Evolutionary conservation across 1,139 yeast species (phyloP), one percentile per base, ranked within the genome.

Genomic region (Insectozyma bohioensis): DNA sequence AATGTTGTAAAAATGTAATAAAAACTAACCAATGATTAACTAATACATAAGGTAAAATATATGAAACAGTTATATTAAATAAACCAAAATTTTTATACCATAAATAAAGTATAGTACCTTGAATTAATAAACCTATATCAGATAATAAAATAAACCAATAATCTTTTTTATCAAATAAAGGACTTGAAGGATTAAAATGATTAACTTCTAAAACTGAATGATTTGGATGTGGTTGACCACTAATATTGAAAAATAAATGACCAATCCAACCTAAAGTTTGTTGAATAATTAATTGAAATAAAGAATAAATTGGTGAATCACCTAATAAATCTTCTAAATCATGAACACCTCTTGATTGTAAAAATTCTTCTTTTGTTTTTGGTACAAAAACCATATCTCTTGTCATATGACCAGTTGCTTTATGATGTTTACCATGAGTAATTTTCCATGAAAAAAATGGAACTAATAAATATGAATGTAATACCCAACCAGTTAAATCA

Each of bases 11-110:
- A 51, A 58, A 77, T 20, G 83, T 77, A 43, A 77, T 75, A 48
- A 77, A 75, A 22, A 76, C 83, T 47, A 77, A 62, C 83, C 83
- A 77, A 55, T 77, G 82, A 64, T 77, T 77, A 36, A 75, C 78
- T 52, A 69, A 73, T 27, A 75, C 38, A 58, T 74, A 77, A 26
- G 83, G 83, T 33, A 77, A 39, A 40, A 73, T 59, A 75, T 78
- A 77, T 56, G 72, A 68, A 34, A 74, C 62, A 37, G 70, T 43
- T 44, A 71, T 52, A 49, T 65, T 63, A 62, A 74, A 75, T 17
- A 52, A 51, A 28, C 81, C 80, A 49, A 63, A 72, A 36, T 51
- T 48, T 46, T 67, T 47, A 51, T 61, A 58, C 79, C 80, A 75
- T 35, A 61, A 56, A 57, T 75, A 75, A 15, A 72, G 61, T 21